Evolutionary conservation across 768 basidiomycete genomes (phyloP).

Genomic region (Boletus vermiculosoides): DNA sequence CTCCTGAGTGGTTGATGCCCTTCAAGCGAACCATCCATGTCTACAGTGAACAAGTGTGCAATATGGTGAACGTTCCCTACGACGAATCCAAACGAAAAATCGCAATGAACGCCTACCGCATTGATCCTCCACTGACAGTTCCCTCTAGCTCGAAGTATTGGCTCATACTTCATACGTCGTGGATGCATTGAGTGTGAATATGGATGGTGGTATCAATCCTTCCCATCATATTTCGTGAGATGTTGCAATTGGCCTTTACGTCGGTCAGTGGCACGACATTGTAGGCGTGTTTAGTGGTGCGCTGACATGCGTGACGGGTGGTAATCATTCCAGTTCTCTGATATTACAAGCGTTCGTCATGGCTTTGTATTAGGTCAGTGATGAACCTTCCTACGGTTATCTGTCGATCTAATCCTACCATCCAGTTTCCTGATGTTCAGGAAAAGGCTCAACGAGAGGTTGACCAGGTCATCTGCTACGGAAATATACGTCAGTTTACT

Average conservation of each 20-base stretch:
- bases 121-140: neutral
- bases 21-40: slow-evolving; percentile 3
- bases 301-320: neutral
- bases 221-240: neutral
- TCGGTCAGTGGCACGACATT: neutral
- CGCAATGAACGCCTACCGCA: neutral
- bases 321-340: slow-evolving; percentile 4
- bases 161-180: slow-evolving; percentile 3
- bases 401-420: neutral
- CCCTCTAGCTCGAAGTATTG: neutral
- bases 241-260: slow-evolving; percentile 4
- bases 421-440: slow-evolving; percentile 3
- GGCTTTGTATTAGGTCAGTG: slow-evolving; percentile 1
- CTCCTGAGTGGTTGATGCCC: slow-evolving; percentile 2
- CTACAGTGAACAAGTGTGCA: neutral
- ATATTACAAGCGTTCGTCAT: slow-evolving; percentile 1
- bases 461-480: neutral
- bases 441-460: slow-evolving; percentile 2
- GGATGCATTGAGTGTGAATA: neutral
- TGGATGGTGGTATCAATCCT: neutral
- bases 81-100: slow-evolving; percentile 2
- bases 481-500: slow-evolving; percentile 5
- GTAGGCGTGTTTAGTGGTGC: neutral
- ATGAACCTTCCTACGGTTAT: neutral
- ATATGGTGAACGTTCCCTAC: slow-evolving; percentile 4